A percentile compares a stretch with the other conserved stretches of the same genome.
Evolutionary conservation across 2,329 filamentous ascomycete species (phyloP).

Genomic region (Phoma sp.): DNA sequence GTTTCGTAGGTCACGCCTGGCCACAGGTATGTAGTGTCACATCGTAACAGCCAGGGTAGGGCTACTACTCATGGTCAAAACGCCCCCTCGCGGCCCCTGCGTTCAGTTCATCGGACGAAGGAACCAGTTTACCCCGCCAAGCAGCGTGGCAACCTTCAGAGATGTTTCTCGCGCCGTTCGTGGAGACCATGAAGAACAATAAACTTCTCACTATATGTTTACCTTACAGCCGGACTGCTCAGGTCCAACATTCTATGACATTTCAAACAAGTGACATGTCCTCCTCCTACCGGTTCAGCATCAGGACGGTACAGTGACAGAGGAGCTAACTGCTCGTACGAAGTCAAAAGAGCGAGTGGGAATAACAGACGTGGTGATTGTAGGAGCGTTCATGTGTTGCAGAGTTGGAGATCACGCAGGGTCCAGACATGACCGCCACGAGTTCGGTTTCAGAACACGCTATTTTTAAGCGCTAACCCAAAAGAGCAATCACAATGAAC

Average conservation of each 20-base stretch:
- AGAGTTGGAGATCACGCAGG: constrained; percentile 17
- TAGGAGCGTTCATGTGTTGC: constrained; percentile 26
- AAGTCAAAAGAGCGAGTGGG: constrained; percentile 4
- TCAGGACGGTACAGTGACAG: constrained; percentile 22
- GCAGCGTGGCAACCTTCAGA: constrained; percentile 24
- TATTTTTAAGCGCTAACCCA: constrained; percentile 2
- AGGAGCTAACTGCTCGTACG: constrained; percentile 2
- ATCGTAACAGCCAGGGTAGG: constrained; percentile 22
- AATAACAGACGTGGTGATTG: constrained; percentile 3
- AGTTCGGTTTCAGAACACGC: constrained; percentile 16
- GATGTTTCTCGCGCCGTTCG: constrained; percentile 11
- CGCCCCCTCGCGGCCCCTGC: constrained; percentile 27
- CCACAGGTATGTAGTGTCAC: constrained; percentile 17
- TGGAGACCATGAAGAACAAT: background rate
- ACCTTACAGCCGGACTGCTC: constrained; percentile 16
- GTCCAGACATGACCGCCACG: constrained; percentile 28
- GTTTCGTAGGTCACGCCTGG: constrained; percentile 32
- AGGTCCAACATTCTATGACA: constrained; percentile 14
- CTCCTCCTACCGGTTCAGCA: constrained; percentile 20
- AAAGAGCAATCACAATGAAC: constrained; percentile 20
- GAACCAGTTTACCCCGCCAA: constrained; percentile 34
- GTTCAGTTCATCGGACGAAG: constrained; percentile 15
- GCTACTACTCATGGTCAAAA: constrained; percentile 16
- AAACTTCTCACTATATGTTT: constrained; percentile 4
- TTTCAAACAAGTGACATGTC: constrained; percentile 13